Base-by-base conservation (phyloP, 2,329 filamentous ascomycete genomes). In the Lachnellula occidentalis region DNA sequence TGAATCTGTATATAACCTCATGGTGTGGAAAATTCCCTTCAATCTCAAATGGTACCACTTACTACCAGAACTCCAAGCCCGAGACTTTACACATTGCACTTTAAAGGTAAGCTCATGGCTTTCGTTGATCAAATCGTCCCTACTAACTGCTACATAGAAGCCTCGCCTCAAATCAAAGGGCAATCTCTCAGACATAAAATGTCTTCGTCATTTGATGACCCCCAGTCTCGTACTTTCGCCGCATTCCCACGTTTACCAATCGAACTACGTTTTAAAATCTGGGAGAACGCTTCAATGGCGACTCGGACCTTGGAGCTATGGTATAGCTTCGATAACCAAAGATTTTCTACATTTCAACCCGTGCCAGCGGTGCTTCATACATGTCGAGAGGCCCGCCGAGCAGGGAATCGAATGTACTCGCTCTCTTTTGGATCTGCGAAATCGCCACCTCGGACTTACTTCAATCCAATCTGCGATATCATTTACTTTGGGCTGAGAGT, bases 231-330 rank as follows among this genome's bases (percentile, higher is more conserved):
- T 49, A 12, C 37, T 5, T 59, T 59, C 49, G 27, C 39, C 19
- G 19, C 17, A 31, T 60, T 61, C 48, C 31, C 59, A 3, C 34
- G 54, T 5, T 46, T 62, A 5, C 60, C 59, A 12, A 49, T 46
- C 5, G 59, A 61, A 51, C 22, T 63, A n/a, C 59, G 59, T 22
- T 34, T 58, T 48, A 73, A 76, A 56, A 73, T 78, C 55, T 72
- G 73, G 37, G 70, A 69, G 21, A 67, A 76, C 2, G 70, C 74
- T 4, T 68, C 77, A 4, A 70, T 72, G 1, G 62, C 69, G 19
- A 77, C 76, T 61, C 73, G 75, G 56, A 64, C 72, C 41, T 65
- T 77, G 43, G 55, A 56, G n/a, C 31, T 60, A 6, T 34, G 43
- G 5, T 56, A 56, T 42, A 45, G 50, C 19, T 43, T 46, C 4